A percentile compares a stretch with the other conserved stretches of the same genome.
These are phyloP conservation scores for Hydnomerulius pinastri DNA, from an alignment of 768 basidiomycete genomes.

Conservation along the genomic window DNA sequence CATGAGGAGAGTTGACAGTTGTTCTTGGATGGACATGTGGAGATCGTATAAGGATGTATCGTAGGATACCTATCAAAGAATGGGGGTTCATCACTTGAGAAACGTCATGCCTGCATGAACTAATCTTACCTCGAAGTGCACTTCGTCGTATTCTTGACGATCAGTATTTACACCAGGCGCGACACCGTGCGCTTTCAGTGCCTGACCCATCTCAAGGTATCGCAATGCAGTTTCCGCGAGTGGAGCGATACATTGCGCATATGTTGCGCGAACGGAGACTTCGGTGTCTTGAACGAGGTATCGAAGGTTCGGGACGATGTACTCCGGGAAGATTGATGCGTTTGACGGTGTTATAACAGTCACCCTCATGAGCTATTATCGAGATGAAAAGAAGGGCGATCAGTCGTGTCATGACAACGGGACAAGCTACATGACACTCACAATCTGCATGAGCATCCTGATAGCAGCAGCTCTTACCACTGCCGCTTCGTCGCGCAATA, in stretches of 20 bases:
- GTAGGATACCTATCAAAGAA: constrained; percentile 82
- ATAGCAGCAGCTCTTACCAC: constrained; percentile 80
- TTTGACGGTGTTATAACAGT: constrained; percentile 68
- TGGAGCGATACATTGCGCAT: constrained; percentile 83
- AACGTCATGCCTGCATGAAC: not conserved
- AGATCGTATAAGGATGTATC: constrained; percentile 86
- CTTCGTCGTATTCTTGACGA: constrained; percentile 72
- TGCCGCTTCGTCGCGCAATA: constrained; percentile 84
- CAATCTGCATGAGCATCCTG: constrained; percentile 80
- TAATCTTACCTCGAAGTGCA: constrained; percentile 71
- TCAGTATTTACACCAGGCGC: constrained; percentile 45
- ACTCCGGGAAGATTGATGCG: constrained; percentile 86
- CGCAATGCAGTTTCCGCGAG: constrained; percentile 85
- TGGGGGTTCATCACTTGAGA: not conserved
- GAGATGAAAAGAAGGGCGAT: constrained; percentile 34
- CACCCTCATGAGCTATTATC: constrained; percentile 55
- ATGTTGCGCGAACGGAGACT: constrained; percentile 75
- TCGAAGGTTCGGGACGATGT: constrained; percentile 88
- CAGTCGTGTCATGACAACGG: not conserved
- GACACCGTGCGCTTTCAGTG: constrained; percentile 80
- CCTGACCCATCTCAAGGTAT: constrained; percentile 93
- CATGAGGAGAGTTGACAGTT: constrained; percentile 82
- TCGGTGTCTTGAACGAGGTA: constrained; percentile 84
- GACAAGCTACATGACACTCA: constrained; percentile 39
- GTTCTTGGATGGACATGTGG: constrained; percentile 82